Percentiles rank a stretch among this genome's conserved stretches.
phyloP scores from a whole-genome alignment of 2,329 filamentous ascomycete genomes.

The Paraconiothyrium brasiliense region DNA sequence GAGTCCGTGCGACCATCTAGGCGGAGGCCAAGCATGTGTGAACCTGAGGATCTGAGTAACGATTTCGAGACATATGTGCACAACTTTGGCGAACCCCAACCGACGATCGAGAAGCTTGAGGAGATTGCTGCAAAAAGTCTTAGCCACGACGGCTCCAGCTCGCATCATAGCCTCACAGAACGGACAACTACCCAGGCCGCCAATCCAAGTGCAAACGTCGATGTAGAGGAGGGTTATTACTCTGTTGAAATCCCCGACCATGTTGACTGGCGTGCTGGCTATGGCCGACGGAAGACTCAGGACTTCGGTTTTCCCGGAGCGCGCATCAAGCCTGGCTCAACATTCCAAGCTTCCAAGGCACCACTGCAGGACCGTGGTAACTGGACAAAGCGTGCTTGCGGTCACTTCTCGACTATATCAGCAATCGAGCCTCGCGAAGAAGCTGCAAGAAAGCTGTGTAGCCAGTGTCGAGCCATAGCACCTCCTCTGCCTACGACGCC shows the following conservation, averaged over 20 bases:
- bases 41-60: constrained; percentile 12
- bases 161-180: constrained; percentile 24
- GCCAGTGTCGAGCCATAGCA: constrained; percentile 29
- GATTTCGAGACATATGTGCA: constrained; percentile 15
- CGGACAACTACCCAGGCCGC: constrained; percentile 17
- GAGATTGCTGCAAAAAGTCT: constrained; percentile 26
- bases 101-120: constrained; percentile 17
- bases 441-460: constrained; percentile 29
- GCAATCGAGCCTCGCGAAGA: constrained; percentile 26
- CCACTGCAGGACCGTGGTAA: constrained; percentile 32
- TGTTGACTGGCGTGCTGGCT: constrained; percentile 41
- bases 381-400: constrained; percentile 42
- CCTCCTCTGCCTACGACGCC: constrained; percentile 6
- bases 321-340: constrained; percentile 33
- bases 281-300: constrained; percentile 41
- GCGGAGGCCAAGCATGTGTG: constrained; percentile 18
- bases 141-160: constrained; percentile 38
- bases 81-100: constrained; percentile 22
- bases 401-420: constrained; percentile 36
- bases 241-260: constrained; percentile 33
- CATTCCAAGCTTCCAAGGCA: constrained; percentile 22
- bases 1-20: constrained; percentile 14
- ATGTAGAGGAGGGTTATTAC: constrained; percentile 27
- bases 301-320: constrained; percentile 48
- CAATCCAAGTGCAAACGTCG: constrained; percentile 21